These are phyloP conservation scores for Skeletonema menzelii DNA, from an alignment of 108 stramenopile species.

Conservation along the genomic window DNA sequence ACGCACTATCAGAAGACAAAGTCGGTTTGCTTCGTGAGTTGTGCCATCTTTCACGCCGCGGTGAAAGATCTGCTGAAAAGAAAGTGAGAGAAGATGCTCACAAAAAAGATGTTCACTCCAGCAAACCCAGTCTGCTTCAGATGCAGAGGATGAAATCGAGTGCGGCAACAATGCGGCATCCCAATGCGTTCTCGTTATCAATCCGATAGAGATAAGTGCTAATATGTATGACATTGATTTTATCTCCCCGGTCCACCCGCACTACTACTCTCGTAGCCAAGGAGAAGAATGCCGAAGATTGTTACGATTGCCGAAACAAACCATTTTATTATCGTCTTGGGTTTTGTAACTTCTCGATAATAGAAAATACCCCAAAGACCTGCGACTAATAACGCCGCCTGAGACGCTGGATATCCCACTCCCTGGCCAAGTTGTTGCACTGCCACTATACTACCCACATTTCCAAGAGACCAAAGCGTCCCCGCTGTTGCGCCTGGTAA, in stretches of 20 bases:
- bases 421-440: slow-evolving; percentile 79
- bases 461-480: slow-evolving; percentile 64
- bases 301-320: slow-evolving; percentile 67
- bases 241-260: slow-evolving; percentile 5
- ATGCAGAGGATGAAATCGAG: neutral
- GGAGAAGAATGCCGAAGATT: slow-evolving; percentile 65
- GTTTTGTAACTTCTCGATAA: slow-evolving; percentile 67
- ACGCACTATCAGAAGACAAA: slow-evolving; percentile 58
- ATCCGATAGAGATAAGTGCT: slow-evolving; percentile 11
- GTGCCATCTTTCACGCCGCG: slow-evolving; percentile 65
- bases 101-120: neutral
- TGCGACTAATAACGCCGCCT: slow-evolving; percentile 33
- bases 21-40: slow-evolving; percentile 61
- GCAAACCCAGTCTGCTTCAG: neutral
- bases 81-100: neutral
- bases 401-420: slow-evolving; percentile 69
- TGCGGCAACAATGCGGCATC: neutral
- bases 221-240: neutral
- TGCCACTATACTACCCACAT: slow-evolving; percentile 73
- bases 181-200: slow-evolving; percentile 16
- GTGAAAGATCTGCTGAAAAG: slow-evolving; percentile 20
- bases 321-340: slow-evolving; percentile 60
- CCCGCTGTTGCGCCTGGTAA: slow-evolving; percentile 50
- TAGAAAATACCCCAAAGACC: slow-evolving; percentile 85
- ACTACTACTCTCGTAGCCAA: slow-evolving; percentile 59